Evolutionary conservation across 768 basidiomycete genomes (phyloP).

Genomic region (Kwoniella sp.): DNA sequence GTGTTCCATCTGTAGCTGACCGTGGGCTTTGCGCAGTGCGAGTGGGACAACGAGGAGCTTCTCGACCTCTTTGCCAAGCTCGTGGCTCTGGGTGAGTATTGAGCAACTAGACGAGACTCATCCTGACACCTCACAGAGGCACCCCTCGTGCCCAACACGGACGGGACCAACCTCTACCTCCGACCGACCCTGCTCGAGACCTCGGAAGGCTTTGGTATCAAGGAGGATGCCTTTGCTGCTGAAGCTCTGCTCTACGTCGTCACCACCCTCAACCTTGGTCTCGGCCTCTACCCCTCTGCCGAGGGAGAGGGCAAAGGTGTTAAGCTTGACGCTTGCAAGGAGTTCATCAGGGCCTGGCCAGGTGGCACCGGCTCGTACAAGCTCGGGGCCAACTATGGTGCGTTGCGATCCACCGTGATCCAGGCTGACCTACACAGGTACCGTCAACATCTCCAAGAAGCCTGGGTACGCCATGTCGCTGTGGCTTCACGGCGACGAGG

Average conservation of each 20-base stretch:
- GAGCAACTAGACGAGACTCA: not conserved
- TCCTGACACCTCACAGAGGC: slow-evolving; percentile 28
- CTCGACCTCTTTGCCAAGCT: slow-evolving; percentile 38
- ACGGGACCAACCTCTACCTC: slow-evolving; percentile 43
- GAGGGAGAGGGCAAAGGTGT: slow-evolving; percentile 61
- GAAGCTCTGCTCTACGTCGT: slow-evolving; percentile 40
- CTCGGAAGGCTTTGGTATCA: slow-evolving; percentile 41
- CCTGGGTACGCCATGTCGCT: slow-evolving; percentile 41
- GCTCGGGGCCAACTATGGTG: slow-evolving; percentile 56
- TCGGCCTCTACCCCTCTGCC: slow-evolving; percentile 28
- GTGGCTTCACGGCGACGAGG: slow-evolving; percentile 40
- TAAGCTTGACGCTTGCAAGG: slow-evolving; percentile 73
- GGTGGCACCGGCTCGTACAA: slow-evolving; percentile 91
- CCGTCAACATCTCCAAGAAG: slow-evolving; percentile 40
- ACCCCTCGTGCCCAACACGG: slow-evolving; percentile 33
- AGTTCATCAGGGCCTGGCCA: slow-evolving; percentile 77
- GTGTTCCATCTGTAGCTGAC: not conserved
- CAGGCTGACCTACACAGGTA: slow-evolving; percentile 15
- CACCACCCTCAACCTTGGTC: slow-evolving; percentile 35
- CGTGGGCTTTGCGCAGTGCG: slow-evolving; percentile 12
- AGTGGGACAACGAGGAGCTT: slow-evolving; percentile 42
- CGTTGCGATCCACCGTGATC: slow-evolving; percentile 4
- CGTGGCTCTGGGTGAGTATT: slow-evolving; percentile 33
- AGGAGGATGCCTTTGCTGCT: slow-evolving; percentile 37
- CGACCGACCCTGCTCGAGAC: slow-evolving; percentile 42